Conservation (phyloP, 192 early-diverging fungal genomes). For the Podochytrium sp. region DNA sequence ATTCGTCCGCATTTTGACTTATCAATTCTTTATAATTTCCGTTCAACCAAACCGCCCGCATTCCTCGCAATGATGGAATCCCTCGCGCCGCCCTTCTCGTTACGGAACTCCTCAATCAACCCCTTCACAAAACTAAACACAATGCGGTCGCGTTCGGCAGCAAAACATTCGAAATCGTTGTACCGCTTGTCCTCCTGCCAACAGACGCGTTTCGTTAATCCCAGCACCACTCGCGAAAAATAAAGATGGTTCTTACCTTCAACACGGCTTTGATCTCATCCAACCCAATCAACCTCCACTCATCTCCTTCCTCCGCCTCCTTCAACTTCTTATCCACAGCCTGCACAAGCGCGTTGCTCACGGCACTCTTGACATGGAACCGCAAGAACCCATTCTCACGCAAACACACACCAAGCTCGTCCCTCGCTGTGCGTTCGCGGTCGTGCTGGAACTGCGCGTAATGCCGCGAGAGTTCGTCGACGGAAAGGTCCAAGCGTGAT, state of each 20-base stretch:
- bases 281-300: conserved; percentile 44
- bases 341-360: conserved; percentile 33
- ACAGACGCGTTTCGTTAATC: neutral
- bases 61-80: conserved; percentile 22
- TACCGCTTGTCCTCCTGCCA: conserved; percentile 58
- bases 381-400: conserved; percentile 58
- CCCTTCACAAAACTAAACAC: conserved; percentile 37
- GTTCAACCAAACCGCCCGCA: conserved; percentile 23
- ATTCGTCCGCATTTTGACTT: too few species aligned
- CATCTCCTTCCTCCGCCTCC: conserved; percentile 51
- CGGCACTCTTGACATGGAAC: conserved; percentile 55
- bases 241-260: conserved; percentile 38
- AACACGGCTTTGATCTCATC: conserved; percentile 57
- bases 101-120: conserved; percentile 27
- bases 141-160: conserved; percentile 46
- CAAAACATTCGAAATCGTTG: conserved; percentile 43
- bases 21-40: conserved; percentile 6
- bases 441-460: conserved; percentile 43
- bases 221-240: too few species aligned
- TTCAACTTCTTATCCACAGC: conserved; percentile 42
- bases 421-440: conserved; percentile 38
- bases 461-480: conserved; percentile 28
- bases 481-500: conserved; percentile 36
- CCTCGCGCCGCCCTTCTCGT: conserved; percentile 30
- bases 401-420: conserved; percentile 45